Evolutionary conservation across 208 protist species (phyloP).

Genomic region (Tritrichomonas foetus): DNA sequence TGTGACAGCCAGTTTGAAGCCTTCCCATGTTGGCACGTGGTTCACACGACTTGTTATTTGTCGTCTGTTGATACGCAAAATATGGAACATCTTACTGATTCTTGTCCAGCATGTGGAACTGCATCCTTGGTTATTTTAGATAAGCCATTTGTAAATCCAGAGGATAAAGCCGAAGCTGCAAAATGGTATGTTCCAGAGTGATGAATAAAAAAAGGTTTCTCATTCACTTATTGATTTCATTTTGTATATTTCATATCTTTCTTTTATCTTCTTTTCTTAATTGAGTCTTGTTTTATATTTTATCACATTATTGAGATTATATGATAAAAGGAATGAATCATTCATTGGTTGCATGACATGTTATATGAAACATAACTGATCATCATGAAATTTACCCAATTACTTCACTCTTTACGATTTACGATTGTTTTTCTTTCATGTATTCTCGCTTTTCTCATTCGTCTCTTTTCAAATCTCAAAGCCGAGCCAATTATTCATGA

Average conservation of each 20-base stretch:
- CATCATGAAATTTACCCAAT: too few species aligned
- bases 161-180: neutral
- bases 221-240: too few species aligned
- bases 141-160: neutral
- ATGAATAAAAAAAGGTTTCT: too few species aligned
- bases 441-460: neutral
- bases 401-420: neutral
- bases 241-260: too few species aligned
- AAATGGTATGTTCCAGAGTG: neutral
- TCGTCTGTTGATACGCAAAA: neutral
- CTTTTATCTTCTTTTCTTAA: too few species aligned
- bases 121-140: neutral
- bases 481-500: slow-evolving; percentile 54
- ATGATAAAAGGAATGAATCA: too few species aligned
- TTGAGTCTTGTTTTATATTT: too few species aligned
- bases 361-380: too few species aligned
- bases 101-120: neutral
- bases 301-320: too few species aligned
- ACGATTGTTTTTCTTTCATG: neutral
- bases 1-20: neutral
- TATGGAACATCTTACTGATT: neutral
- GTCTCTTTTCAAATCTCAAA: neutral
- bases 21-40: neutral
- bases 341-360: too few species aligned
- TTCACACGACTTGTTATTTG: neutral